Base-by-base conservation (phyloP, 177 flowering plant genomes). In the Vitis hybrid region DNA sequence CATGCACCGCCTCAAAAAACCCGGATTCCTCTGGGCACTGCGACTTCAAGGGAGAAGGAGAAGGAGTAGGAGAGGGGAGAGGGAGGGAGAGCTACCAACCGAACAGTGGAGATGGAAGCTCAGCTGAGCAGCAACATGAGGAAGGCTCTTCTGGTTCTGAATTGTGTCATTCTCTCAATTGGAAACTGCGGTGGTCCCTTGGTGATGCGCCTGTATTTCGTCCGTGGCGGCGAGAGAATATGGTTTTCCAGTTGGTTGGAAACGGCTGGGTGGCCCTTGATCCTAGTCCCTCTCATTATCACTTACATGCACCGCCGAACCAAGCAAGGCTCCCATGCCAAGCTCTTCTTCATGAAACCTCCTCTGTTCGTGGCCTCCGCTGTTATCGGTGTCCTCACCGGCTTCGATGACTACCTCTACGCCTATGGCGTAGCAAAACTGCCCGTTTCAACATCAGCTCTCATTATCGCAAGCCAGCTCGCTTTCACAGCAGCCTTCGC, bases 401-500 rank as follows among this genome's bases (percentile, higher is more conserved):
- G 92, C n/a, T 13, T 85, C 6, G 89, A 81, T 60, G 77, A 86
- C 80, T 90, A 86, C 77, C 59, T 88, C 58, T 88, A 86, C 68
- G 82, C 92, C 8, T 81, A 68, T 55, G 91, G 91, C 18, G 72
- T 82, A 3, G 76, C 78, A 2, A 71, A 74, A 29, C 78, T 89
- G 1, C 91, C 91, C 1, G 83, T 86, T 0, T 89, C 93, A 0
- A 89, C 94, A 1, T 74, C 88, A 0, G 13, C 90, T 0, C 72
- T 89, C 10, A 74, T 86, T 58, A 66, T 83, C 15, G 86, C 91
- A 0, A 51, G 85, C 0, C 88, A 89, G 50, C 74, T 89, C 29
- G 88, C 79, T 10, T 89, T 89, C 82, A 87, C 86, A 0, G 88
- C 91, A 0, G 60, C 11, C 7, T 87, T 89, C 39, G 83, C 90